Evolutionary conservation across 2,329 filamentous ascomycete genomes (phyloP).

Genomic region (Microdochium trichocladiopsis): DNA sequence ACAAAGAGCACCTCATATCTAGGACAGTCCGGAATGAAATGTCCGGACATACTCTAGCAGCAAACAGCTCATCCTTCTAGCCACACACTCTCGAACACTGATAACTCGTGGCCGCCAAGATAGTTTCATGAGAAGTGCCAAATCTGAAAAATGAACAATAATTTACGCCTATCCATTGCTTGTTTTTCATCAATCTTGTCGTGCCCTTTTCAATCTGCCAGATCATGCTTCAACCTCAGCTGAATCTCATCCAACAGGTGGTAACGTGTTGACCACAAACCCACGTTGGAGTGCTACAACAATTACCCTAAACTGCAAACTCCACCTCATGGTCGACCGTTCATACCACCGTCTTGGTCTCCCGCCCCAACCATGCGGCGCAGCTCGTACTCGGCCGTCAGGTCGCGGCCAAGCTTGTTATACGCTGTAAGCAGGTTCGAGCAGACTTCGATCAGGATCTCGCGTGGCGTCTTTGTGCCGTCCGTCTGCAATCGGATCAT

Average conservation of each 20-base stretch:
- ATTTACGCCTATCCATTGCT: background rate
- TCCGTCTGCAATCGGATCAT: slow-evolving; percentile 85
- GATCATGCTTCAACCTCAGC: too few species aligned
- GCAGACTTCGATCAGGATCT: slow-evolving; percentile 75
- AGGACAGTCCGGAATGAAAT: too few species aligned
- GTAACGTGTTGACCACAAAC: too few species aligned
- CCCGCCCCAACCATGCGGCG: slow-evolving; percentile 73
- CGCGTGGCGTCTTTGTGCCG: slow-evolving; percentile 79
- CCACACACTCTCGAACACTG: too few species aligned
- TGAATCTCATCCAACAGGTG: too few species aligned
- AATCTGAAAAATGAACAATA: background rate
- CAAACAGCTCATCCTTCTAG: too few species aligned
- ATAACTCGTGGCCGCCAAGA: too few species aligned
- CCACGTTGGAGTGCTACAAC: too few species aligned
- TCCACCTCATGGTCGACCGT: slow-evolving; percentile 14
- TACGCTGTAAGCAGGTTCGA: slow-evolving; percentile 77
- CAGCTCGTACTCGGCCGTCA: slow-evolving; percentile 87
- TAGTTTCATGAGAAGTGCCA: too few species aligned
- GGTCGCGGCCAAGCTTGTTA: slow-evolving; percentile 73
- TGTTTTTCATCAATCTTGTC: background rate
- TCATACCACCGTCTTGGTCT: slow-evolving; percentile 38
- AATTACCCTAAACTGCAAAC: slow-evolving; percentile 4
- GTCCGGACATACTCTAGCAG: too few species aligned
- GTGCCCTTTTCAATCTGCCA: too few species aligned
- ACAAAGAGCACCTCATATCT: too few species aligned